Conservation (phyloP, 2,329 filamentous ascomycete genomes). For the Colletotrichum paranaense region DNA sequence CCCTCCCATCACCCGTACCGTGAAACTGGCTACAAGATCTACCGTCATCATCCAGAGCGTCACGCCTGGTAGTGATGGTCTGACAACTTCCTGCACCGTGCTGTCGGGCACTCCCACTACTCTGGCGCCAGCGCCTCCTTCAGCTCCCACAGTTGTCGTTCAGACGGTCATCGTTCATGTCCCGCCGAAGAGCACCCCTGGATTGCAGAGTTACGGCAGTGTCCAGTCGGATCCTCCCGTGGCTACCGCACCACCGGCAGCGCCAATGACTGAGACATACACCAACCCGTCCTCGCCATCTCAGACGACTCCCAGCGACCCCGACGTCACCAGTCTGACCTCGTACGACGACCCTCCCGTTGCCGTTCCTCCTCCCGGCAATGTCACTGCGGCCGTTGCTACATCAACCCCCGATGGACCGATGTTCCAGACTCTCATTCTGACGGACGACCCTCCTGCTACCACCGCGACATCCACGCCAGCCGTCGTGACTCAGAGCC, state of each 20-base stretch:
- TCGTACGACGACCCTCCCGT: slow-evolving; percentile 12
- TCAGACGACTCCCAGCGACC: background rate
- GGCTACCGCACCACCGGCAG: background rate
- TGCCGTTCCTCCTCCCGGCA: background rate
- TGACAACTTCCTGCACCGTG: background rate
- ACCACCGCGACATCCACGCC: slow-evolving; percentile 7
- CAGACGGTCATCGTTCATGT: slow-evolving; percentile 25
- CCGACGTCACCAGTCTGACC: slow-evolving; percentile 1
- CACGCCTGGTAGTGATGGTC: background rate
- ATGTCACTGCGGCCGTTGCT: background rate
- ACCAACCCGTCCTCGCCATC: background rate
- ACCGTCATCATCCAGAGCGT: slow-evolving; percentile 15
- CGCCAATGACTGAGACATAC: background rate
- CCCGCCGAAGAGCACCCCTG: slow-evolving; percentile 1
- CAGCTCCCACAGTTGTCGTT: background rate
- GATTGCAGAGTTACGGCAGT: slow-evolving; percentile 14
- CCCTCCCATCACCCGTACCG: slow-evolving; percentile 26
- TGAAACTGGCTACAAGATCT: slow-evolving; percentile 20
- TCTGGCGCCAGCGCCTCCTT: background rate
- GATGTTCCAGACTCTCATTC: slow-evolving; percentile 21
- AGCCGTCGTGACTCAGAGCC: slow-evolving; percentile 22
- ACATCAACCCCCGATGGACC: slow-evolving; percentile 10
- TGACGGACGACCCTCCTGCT: slow-evolving; percentile 13
- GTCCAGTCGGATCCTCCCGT: slow-evolving; percentile 3
- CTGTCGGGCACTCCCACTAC: background rate